These are phyloP conservation scores for Erysimum pusillum DNA, from an alignment of 441 rosid genomes.

Conservation along the genomic window DNA sequence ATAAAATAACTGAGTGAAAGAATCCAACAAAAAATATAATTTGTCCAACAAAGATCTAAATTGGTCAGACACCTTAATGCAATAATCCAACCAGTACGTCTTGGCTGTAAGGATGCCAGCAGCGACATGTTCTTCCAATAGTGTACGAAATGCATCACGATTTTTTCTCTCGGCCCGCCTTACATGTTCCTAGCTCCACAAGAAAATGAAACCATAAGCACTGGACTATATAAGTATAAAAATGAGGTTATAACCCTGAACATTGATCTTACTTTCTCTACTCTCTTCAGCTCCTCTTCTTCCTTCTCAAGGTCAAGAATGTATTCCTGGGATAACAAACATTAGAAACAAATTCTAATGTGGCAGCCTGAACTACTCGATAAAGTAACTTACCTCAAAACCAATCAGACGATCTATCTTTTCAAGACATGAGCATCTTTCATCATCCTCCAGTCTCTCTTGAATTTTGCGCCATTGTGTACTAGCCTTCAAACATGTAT, in stretches of 20 bases:
- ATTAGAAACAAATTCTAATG: constrained; percentile 40
- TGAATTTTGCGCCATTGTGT: constrained; percentile 95
- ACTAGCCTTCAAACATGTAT: constrained; percentile 62
- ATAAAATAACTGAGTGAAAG: constrained; percentile 30
- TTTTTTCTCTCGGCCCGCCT: constrained; percentile 92
- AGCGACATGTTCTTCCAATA: constrained; percentile 85
- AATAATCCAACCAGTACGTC: constrained; percentile 90
- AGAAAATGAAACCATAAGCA: constrained; percentile 39
- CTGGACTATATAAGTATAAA: constrained; percentile 22
- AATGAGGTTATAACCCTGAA: constrained; percentile 22
- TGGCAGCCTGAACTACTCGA: constrained; percentile 14
- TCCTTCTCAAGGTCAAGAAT: constrained; percentile 88
- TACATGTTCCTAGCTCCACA: constrained; percentile 74
- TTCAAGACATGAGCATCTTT: constrained; percentile 84
- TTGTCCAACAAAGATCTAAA: constrained; percentile 7
- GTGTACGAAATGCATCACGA: constrained; percentile 84
- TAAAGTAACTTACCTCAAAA: constrained; percentile 65
- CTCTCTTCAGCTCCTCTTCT: constrained; percentile 91
- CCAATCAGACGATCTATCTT: constrained; percentile 88
- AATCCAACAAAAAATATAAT: constrained; percentile 15
- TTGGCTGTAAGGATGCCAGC: constrained; percentile 84
- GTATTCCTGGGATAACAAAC: constrained; percentile 71
- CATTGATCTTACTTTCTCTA: constrained; percentile 72
- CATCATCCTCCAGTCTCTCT: constrained; percentile 94
- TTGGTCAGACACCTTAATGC: constrained; percentile 67